These are phyloP conservation scores for Oryza glumipatula DNA, from an alignment of 176 grass and related monocot genomes.

Conservation along the genomic window DNA sequence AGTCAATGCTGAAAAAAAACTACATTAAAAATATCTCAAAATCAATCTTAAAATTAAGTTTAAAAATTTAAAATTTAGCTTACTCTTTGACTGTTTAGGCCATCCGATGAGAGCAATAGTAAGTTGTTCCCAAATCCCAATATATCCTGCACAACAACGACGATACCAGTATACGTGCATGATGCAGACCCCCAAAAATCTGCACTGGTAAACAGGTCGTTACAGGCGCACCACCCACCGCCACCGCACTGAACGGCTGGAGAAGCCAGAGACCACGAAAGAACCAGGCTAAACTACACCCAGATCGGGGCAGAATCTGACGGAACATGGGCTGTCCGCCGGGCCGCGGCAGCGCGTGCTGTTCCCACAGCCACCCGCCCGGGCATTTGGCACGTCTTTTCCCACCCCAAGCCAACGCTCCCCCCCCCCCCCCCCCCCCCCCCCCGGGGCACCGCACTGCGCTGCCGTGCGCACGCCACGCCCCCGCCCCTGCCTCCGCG, in stretches of 20 bases:
- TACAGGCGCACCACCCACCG: background rate
- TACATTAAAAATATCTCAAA: too few species aligned
- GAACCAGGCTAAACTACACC: background rate
- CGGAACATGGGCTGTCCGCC: conserved; percentile 46
- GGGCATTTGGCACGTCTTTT: conserved; percentile 38
- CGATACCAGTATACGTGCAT: background rate
- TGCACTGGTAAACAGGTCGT: background rate
- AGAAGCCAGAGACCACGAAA: background rate
- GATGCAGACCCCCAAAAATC: background rate
- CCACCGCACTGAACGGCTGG: background rate
- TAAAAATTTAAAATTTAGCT: too few species aligned
- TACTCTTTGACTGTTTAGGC: too few species aligned
- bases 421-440: background rate
- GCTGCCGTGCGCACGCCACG: background rate
- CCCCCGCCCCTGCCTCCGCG: background rate
- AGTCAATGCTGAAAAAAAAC: too few species aligned
- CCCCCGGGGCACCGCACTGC: background rate
- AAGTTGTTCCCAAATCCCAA: background rate
- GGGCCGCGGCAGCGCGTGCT: conserved; percentile 10
- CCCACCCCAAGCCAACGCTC: conserved; percentile 29
- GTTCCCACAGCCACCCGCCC: background rate
- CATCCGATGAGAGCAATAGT: too few species aligned
- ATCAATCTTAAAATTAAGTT: too few species aligned
- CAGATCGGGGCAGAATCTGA: conserved; percentile 41
- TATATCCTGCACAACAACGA: background rate